Evolutionary conservation across 345 rosid species (phyloP).

Genomic region (Salix arbutifolia): DNA sequence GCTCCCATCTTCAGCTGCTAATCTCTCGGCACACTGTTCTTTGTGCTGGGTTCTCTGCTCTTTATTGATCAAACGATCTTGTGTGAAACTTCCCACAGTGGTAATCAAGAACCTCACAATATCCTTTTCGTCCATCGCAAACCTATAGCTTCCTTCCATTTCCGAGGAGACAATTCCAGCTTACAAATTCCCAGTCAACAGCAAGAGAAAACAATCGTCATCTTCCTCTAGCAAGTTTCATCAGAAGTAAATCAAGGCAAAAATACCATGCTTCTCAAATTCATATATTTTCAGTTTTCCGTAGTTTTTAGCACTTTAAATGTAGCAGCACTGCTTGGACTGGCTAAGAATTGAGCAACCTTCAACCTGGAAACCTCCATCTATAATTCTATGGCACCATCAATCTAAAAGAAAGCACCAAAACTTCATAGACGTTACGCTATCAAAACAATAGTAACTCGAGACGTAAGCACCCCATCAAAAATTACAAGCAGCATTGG

Average conservation of each 20-base stretch:
- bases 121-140: conserved; percentile 47
- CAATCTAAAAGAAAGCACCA: too few species aligned
- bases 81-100: conserved; percentile 42
- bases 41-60: conserved; percentile 50
- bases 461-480: background rate
- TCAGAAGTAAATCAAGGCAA: background rate
- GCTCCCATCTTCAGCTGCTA: conserved; percentile 54
- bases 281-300: background rate
- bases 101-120: conserved; percentile 31
- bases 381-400: too few species aligned
- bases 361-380: too few species aligned
- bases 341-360: too few species aligned
- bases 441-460: background rate
- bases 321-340: too few species aligned
- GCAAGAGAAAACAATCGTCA: background rate
- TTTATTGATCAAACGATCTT: conserved; percentile 39
- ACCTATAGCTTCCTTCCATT: conserved; percentile 42
- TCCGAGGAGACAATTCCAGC: conserved; percentile 3
- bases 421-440: background rate
- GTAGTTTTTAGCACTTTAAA: too few species aligned
- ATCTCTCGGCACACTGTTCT: conserved; percentile 65
- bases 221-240: background rate
- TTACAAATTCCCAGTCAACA: background rate
- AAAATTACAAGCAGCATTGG: background rate
- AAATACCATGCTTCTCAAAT: background rate